phyloP scores from a whole-genome alignment of 441 rosid genomes.

The Gossypium davidsonii region DNA sequence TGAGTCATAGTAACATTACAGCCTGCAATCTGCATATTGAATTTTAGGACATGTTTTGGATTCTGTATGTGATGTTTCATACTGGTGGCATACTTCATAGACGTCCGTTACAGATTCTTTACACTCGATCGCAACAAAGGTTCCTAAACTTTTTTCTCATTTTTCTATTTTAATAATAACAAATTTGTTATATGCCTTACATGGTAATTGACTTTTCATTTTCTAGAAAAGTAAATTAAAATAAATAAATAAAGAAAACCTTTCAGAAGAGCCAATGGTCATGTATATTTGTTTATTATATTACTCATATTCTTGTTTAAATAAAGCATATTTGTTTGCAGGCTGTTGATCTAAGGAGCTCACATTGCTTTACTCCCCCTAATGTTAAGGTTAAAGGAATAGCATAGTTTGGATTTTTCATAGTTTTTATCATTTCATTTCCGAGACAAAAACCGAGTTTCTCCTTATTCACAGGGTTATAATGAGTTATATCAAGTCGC shows the following conservation, averaged over 20 bases:
- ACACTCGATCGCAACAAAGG: neutral
- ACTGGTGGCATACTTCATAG: neutral
- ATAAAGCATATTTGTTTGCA: slow-evolving; percentile 31
- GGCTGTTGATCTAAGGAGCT: slow-evolving; percentile 77
- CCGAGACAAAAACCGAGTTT: slow-evolving; percentile 18
- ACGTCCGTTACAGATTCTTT: slow-evolving; percentile 14
- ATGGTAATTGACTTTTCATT: slow-evolving; percentile 34
- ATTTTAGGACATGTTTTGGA: no score
- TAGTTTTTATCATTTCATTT: slow-evolving; percentile 8
- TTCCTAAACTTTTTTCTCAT: slow-evolving; percentile 1
- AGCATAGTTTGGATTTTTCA: neutral
- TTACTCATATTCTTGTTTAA: slow-evolving; percentile 22
- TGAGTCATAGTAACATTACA: no score
- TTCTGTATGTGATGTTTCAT: neutral
- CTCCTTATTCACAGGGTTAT: slow-evolving; percentile 45
- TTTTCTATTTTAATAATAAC: slow-evolving; percentile 11
- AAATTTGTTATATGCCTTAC: slow-evolving; percentile 26
- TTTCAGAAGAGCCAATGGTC: slow-evolving; percentile 37
- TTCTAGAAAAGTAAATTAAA: slow-evolving; percentile 21
- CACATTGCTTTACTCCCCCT: slow-evolving; percentile 41
- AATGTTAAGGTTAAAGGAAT: slow-evolving; percentile 41
- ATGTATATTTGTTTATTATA: slow-evolving; percentile 12
- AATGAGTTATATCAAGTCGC: slow-evolving; percentile 43
- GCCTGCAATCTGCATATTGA: no score
- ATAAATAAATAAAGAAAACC: slow-evolving; percentile 26